Base-by-base conservation (phyloP, 306 rosid species). In the Alnus glutinosa region DNA sequence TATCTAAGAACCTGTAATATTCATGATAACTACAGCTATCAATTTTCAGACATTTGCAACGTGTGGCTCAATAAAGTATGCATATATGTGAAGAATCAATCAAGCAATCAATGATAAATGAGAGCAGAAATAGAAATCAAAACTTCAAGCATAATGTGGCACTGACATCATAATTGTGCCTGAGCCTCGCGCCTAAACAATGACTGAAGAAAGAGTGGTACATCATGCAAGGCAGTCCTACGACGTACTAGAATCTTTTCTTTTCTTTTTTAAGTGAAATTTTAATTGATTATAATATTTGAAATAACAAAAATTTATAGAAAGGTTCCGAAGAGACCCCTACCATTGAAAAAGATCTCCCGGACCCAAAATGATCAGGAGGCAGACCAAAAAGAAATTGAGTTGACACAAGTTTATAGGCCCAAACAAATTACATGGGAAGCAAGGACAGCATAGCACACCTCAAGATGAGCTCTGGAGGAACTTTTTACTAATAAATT, bases 71-170 rank as follows among this genome's bases (percentile, higher is more conserved):
- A 68, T n/a, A 59, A 28, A 1, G 28, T 59, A 49, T 9, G 13
- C 59, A 15, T 54, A 54, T 4, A 54, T 18, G 14, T 59, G 5
- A 28, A 23, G 12, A 59, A 59, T 59, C 14, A 23, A 78, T 51
- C 59, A 75, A 70, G 54, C 9, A 16, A 59, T 59, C 57, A 75
- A 28, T 37, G 49, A 52, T 15, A 75, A 55, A 79, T 76, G 47
- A 67, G 15, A 75, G 64, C 52, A 30, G n/a, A 74, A 73, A 30
- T 39, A 70, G 39, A 69, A 76, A n/a, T 23, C 30, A 79, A 70
- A 81, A 28, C 28, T 59, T 61, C 67, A 78, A 46, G 75, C 30
- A 52, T 48, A 57, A 28, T 23, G 37, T 11, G 34, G 37, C 34
- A 28, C 37, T 23, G 66, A 10, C 66, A 59, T 10, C 37, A 44